These are phyloP conservation scores for Syzygium grande DNA, from an alignment of 345 rosid species.

Conservation along the genomic window DNA sequence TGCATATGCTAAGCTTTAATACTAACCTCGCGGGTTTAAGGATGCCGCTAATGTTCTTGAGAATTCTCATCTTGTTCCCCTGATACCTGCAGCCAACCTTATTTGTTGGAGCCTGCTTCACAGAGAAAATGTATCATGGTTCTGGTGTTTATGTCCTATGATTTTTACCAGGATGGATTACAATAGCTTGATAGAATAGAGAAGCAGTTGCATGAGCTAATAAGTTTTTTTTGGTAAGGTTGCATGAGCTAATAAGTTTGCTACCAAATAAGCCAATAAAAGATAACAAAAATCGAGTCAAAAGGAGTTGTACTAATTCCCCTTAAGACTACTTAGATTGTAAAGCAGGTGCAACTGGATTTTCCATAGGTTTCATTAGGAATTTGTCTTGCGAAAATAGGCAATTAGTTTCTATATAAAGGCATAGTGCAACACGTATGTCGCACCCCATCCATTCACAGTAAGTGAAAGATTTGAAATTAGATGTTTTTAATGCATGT, in stretches of 20 bases:
- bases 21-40: constrained; percentile 46
- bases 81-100: constrained; percentile 4
- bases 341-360: neutral
- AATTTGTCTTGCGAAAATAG: neutral
- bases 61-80: constrained; percentile 11
- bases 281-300: neutral
- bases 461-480: neutral
- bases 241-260: neutral
- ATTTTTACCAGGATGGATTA: neutral
- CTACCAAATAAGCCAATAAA: neutral
- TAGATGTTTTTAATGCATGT: neutral
- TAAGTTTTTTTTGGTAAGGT: too few relatives aligned
- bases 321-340: neutral
- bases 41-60: constrained; percentile 32
- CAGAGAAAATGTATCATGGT: neutral
- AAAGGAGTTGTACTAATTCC: neutral
- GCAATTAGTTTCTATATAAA: neutral
- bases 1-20: neutral
- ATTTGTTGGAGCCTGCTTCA: constrained; percentile 6
- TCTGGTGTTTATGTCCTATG: neutral
- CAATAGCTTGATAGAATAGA: neutral
- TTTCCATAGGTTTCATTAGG: neutral
- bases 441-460: neutral
- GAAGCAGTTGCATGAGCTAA: neutral
- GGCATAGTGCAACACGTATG: neutral